Evolutionary conservation across 768 basidiomycete species (phyloP).

Genomic region (Xanthoconium purpureum): DNA sequence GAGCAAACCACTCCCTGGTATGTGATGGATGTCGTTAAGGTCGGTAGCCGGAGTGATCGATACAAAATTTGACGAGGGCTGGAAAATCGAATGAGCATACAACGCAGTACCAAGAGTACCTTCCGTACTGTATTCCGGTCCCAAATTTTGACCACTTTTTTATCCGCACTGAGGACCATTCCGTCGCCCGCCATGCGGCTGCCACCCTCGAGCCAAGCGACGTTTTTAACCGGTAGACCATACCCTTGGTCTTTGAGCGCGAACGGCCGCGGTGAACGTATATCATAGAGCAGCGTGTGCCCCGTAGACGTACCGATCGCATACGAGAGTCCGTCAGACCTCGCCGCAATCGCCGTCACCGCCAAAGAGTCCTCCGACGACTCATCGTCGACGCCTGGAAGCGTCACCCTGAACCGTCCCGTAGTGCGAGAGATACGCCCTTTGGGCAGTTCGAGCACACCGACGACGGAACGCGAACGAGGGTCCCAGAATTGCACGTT

Average conservation of each 20-base stretch:
- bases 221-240: conserved; percentile 80
- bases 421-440: conserved; percentile 47
- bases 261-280: conserved; percentile 79
- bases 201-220: conserved; percentile 89
- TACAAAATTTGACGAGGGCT: conserved; percentile 85
- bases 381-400: conserved; percentile 36
- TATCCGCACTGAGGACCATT: conserved; percentile 88
- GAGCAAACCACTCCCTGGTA: conserved; percentile 85
- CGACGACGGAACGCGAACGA: conserved; percentile 74
- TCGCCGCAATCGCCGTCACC: conserved; percentile 85
- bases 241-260: conserved; percentile 97
- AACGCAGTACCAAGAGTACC: neutral
- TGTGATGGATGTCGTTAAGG: conserved; percentile 86
- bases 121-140: conserved; percentile 71
- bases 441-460: conserved; percentile 59
- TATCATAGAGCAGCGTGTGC: conserved; percentile 91
- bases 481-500: conserved; percentile 97
- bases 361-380: conserved; percentile 34
- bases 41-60: conserved; percentile 90
- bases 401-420: conserved; percentile 27
- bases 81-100: neutral
- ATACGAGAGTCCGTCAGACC: conserved; percentile 86
- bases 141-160: conserved; percentile 98
- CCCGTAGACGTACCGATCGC: conserved; percentile 95
- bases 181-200: conserved; percentile 81